Percentiles rank a stretch among this genome's conserved stretches.
Evolutionary conservation across 306 rosid genomes (phyloP).

Genomic region (Corylus heterophylla): DNA sequence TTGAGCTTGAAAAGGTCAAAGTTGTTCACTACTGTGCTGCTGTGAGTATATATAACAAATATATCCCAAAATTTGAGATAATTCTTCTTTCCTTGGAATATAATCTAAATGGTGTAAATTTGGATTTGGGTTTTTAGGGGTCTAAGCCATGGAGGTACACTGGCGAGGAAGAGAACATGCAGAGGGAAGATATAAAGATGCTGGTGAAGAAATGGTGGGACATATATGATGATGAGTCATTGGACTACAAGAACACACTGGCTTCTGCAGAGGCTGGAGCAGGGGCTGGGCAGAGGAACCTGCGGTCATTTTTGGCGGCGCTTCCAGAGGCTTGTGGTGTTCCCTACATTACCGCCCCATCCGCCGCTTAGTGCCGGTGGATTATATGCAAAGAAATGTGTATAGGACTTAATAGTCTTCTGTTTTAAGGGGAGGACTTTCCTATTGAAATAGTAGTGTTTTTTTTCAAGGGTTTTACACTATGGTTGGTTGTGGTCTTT

Average conservation of each 20-base stretch:
- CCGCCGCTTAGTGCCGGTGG: constrained; percentile 45
- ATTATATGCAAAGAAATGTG: not conserved
- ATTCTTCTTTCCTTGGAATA: not conserved
- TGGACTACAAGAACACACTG: constrained; percentile 38
- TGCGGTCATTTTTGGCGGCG: constrained; percentile 24
- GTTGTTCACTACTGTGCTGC: constrained; percentile 87
- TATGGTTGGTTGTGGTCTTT: no score
- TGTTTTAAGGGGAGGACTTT: not conserved
- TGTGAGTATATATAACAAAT: constrained; percentile 39
- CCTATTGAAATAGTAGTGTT: not conserved
- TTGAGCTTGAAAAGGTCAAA: constrained; percentile 56
- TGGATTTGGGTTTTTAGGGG: constrained; percentile 43
- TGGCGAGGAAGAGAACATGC: constrained; percentile 75
- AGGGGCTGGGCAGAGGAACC: constrained; percentile 4
- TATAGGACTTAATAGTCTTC: not conserved
- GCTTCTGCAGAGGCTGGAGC: not conserved
- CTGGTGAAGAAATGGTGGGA: constrained; percentile 83
- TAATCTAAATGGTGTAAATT: not conserved
- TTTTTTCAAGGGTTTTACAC: no score
- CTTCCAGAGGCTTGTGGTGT: constrained; percentile 26
- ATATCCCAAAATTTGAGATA: not conserved
- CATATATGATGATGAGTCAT: constrained; percentile 61
- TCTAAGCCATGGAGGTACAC: constrained; percentile 95
- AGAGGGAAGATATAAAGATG: constrained; percentile 72
- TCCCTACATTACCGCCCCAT: constrained; percentile 36